Evolutionary conservation across 2,329 filamentous ascomycete species (phyloP).

Genomic region (Xylaria sp.): DNA sequence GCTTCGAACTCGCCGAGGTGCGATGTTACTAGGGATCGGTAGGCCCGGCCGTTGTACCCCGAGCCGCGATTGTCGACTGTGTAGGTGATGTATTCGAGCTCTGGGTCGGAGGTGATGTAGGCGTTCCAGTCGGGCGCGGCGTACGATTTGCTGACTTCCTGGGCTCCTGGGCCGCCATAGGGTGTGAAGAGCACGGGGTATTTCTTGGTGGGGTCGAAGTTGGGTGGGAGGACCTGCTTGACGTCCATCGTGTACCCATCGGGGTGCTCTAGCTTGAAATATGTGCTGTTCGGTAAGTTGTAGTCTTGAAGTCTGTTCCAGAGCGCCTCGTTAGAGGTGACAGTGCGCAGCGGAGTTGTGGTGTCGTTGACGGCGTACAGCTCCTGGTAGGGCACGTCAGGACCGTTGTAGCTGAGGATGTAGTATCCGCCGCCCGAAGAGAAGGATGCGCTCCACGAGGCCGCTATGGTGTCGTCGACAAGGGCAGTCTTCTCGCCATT

Average conservation of each 20-base stretch:
- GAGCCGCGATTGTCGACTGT: constrained; percentile 73
- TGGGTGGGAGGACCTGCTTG: constrained; percentile 67
- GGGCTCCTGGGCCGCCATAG: constrained; percentile 70
- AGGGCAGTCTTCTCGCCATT: constrained; percentile 61
- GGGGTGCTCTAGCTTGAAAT: constrained; percentile 66
- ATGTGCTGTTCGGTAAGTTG: constrained; percentile 67
- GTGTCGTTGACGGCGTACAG: constrained; percentile 64
- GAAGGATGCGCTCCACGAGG: constrained; percentile 69
- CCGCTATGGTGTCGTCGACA: constrained; percentile 64
- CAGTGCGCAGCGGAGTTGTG: constrained; percentile 57
- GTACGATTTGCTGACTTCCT: constrained; percentile 65
- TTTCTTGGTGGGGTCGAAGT: constrained; percentile 66
- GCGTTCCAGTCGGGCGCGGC: constrained; percentile 61
- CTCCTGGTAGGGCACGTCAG: constrained; percentile 72
- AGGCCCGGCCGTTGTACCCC: constrained; percentile 66
- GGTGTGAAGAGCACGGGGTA: constrained; percentile 72
- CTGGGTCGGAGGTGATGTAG: constrained; percentile 70
- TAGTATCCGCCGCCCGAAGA: constrained; percentile 68
- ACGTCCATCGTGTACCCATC: constrained; percentile 67
- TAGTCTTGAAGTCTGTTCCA: constrained; percentile 62
- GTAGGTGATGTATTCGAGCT: constrained; percentile 71
- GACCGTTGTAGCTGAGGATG: constrained; percentile 68
- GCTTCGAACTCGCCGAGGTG: constrained; percentile 69
- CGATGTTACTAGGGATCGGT: constrained; percentile 62
- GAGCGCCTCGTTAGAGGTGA: constrained; percentile 65